Evolutionary conservation across 1,139 yeast genomes (phyloP), one percentile per base, ranked within the genome.

Genomic region (Scheffersomyces illinoinensis): DNA sequence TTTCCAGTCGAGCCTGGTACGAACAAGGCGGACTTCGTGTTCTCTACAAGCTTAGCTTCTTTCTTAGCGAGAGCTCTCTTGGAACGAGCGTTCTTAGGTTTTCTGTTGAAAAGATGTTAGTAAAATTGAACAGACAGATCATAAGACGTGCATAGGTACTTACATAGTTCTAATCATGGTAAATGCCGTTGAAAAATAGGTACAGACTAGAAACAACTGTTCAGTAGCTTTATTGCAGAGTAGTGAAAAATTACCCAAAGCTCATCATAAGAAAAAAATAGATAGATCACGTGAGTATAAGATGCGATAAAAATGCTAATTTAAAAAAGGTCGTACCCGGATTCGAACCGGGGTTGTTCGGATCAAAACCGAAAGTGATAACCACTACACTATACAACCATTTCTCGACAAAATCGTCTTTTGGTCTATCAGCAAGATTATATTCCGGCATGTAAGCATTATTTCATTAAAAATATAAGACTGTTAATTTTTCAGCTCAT

Each of bases 81-180:
- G 58, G 98, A 86, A 72, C 99, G 92, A 59, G 98, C 98, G 71
- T 90, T 95, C 78, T 93, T 93, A 54, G 99, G 98, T 65, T 81
- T 81, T 52, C 76, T 68, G 20, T 10, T 20, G 24, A 8, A 19
- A n/a, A n/a, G 62, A 60, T 61, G 60, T 21, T 48, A 48, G 21
- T 48, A 5, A 17, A 48, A 59, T 64, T 61, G 56, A 4, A 8
- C 14, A 5, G 52, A 12, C 50, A 49, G 8, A 7, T 17, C 14
- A 20, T 47, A 17, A 23, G 8, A 19, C 20, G 10, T 46, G n/a
- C 3, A 18, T 18, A 7, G 14, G 43, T 61, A 74, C 77, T 64
- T 90, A 89, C 74, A 85, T 81, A 53, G 90, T 85, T 79, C 91
- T 86, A 66, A 88, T 87, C 92, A 87, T 87, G 21, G 43, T 33